Base-by-base conservation (phyloP, 2,329 filamentous ascomycete genomes). In the Madurella fahalii region DNA sequence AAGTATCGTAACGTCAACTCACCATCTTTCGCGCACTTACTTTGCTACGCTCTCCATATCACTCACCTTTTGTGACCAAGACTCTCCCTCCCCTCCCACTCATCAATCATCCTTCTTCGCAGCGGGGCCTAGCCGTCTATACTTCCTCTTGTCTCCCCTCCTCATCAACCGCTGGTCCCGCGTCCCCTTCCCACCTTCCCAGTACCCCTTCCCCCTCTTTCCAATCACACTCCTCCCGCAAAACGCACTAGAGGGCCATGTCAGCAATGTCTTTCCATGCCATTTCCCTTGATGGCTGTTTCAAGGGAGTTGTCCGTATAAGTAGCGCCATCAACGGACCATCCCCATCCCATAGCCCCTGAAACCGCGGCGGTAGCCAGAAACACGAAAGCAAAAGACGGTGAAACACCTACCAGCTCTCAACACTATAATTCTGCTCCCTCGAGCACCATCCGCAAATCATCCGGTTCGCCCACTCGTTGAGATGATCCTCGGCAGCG, bases 141-240 rank as follows among this genome's bases (percentile, higher is more conserved):
- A 84, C 75, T 90, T 90, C 64, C 87, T 79, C 65, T 84, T 84
- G 70, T 90, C 87, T 71, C 90, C 90, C 56, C 84, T 77, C 64
- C 83, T 88, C 89, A 92, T 92, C 64, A 78, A 72, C 32, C 72
- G 73, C 69, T 77, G 81, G 66, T 91, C 87, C 57, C 89, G 76
- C n/a, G 88, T 92, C 1, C 88, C 88, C 68, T 87, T 90, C 1
- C 90, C 90, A 11, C 90, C 90, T 73, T 95, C 90, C 90, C 90
- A 95, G 71, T 91, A 95, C 0, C 90, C 90, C 42, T 68, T 71
- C 2, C 82, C 81, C 65, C 83, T 85, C 60, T 71, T 77, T 0
- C 87, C 84, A 50, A 91, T 78, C 12, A 94, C 79, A 47, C 78
- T 81, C 34, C 84, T 76, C 47, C 85, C 86, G 66, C 90, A 95